Base-by-base conservation (phyloP, 176 grass and related monocot species). In the Aechmea fasciata region DNA sequence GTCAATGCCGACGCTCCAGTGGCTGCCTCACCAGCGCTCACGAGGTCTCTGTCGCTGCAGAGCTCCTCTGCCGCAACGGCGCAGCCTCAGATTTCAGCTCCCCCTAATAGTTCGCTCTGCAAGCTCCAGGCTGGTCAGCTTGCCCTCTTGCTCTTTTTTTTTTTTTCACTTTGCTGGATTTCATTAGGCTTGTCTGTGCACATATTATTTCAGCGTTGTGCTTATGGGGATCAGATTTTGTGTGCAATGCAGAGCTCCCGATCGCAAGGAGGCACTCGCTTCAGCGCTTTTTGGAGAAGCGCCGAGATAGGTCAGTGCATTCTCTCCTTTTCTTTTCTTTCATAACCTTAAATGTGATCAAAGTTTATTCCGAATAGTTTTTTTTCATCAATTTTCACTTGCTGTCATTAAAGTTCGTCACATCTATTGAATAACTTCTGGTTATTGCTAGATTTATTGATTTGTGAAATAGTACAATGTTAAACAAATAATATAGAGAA, bases 181-280 rank as follows among this genome's bases (percentile, higher is more conserved):
- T 62, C 24, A 29, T 62, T 69, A n/a, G 55, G 17, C 20, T 61
- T 61, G 55, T 19, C 20, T 18, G 17, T 61, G 20, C 55, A 7
- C 20, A n/a, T 61, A 61, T 10, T 4, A 9, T 61, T 18, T 22
- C 20, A 18, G 20, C 55, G 20, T 61, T 61, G 55, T 57, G 3
- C 13, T 15, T 57, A 57, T 8, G 1, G 13, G 4, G n/a, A 13
- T 61, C 20, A 18, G 9, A 19, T 79, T 69, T 73, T 66, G 47
- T 53, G 19, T 26, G 7, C 47, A 70, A 24, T 41, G 51, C 81
- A 96, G 89, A 97, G 82, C 71, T 97, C 8, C 93, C 93, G 17
- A 83, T 97, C 81, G 93, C 89, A 49, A 97, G 89, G 84, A 87
- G 86, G 77, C 84, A 97, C 77, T 97, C 93, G 6, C 93, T 97